Base-by-base conservation (phyloP, 148 eudicot genomes). In the Rhododendron molle region DNA sequence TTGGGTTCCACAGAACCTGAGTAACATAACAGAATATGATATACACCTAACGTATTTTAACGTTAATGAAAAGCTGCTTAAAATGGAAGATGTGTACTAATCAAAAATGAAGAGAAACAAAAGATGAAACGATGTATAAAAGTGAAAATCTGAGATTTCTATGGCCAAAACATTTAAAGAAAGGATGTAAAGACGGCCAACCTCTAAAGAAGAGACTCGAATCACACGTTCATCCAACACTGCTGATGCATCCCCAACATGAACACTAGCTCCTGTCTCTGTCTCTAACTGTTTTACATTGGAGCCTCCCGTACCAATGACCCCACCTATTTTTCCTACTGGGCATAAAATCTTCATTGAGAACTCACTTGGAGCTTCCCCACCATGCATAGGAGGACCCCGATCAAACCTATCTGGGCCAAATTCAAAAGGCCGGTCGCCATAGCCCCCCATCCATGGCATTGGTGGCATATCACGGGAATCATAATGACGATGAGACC, bases 261-360 rank as follows among this genome's bases (percentile, higher is more conserved):
- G 92, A 87, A 95, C 90, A 85, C 90, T 91, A 62, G 96, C 88
- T 89, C 98, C 92, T 73, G 95, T 94, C 58, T 93, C 98, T 79
- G 89, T 93, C 88, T 95, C 89, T 38, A 95, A 81, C 88, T 92
- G 94, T 88, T 87, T 90, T 49, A 92, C 92, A 76, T 89, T 92
- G 77, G 67, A 80, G 80, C 96, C 98, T 85, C 94, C 95, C 87
- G 90, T 94, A 44, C 98, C 98, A 89, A 95, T 94, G 74, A 95
- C 95, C 21, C 93, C 92, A n/a, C 96, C 98, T 87, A 94, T 94
- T 84, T 93, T 95, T 44, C 90, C 86, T 85, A 90, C 89, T 81
- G 88, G 83, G 88, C 98, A 95, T 82, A 95, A 81, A 78, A 95
- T 90, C 86, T 94, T 95, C 90, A 95, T 84, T 28, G 90, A 91